Percentiles rank a stretch among this genome's conserved stretches.
These are phyloP conservation scores for Berberis vulgaris DNA, from an alignment of 164 flowering plant genomes.

Conservation along the genomic window DNA sequence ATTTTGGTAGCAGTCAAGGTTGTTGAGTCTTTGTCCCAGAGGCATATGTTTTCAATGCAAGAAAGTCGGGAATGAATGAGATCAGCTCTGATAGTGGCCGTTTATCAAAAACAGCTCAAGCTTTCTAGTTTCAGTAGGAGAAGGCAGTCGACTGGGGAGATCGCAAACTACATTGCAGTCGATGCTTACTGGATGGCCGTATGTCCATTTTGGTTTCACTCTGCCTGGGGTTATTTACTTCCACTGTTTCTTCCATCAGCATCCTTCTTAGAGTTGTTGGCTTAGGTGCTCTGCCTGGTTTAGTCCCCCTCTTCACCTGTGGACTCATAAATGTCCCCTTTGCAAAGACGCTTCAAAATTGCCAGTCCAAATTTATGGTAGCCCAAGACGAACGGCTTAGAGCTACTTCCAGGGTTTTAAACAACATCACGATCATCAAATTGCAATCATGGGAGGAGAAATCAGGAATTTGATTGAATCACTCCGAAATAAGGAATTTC, in stretches of 20 bases:
- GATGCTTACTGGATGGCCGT: constrained; percentile 90
- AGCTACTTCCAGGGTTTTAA: too few species aligned
- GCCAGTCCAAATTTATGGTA: too few species aligned
- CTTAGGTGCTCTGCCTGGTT: constrained; percentile 53
- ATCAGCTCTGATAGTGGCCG: constrained; percentile 70
- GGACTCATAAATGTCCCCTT: constrained; percentile 12
- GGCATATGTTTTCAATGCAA: constrained; percentile 60
- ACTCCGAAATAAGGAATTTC: constrained; percentile 45
- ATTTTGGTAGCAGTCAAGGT: constrained; percentile 43
- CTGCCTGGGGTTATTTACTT: constrained; percentile 35
- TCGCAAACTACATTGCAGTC: constrained; percentile 77
- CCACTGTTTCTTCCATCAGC: constrained; percentile 45
- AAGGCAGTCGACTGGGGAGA: constrained; percentile 75
- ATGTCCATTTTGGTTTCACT: constrained; percentile 67
- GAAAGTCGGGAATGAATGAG: constrained; percentile 76
- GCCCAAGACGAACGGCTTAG: too few species aligned
- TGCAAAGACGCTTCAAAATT: too few species aligned
- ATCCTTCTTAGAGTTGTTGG: constrained; percentile 55
- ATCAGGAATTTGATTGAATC: constrained; percentile 11
- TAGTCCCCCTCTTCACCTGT: constrained; percentile 52
- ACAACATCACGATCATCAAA: too few species aligned
- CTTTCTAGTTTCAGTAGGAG: constrained; percentile 59
- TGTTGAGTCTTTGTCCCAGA: constrained; percentile 56
- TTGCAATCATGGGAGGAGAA: too few species aligned
- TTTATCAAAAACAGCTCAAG: constrained; percentile 61